Evolutionary conservation across 352 stramenopile genomes (phyloP).

Genomic region (Phytophthora multivora): DNA sequence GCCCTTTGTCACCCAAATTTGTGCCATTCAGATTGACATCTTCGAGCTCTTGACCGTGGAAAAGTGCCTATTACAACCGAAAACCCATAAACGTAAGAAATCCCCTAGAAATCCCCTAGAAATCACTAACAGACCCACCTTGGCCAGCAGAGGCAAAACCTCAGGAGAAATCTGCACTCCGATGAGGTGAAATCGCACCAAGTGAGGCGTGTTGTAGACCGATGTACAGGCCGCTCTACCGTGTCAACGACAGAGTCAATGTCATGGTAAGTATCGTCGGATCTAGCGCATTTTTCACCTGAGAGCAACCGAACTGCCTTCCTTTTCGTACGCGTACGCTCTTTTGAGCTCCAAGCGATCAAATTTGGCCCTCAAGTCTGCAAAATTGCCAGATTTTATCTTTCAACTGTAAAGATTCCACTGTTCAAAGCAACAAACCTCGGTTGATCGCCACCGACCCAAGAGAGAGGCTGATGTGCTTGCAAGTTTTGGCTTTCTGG

Average conservation of each 20-base stretch:
- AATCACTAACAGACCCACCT: constrained; percentile 20
- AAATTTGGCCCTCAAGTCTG: constrained; percentile 69
- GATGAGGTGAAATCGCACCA: constrained; percentile 44
- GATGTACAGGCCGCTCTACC: constrained; percentile 33
- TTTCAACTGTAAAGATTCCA: no score
- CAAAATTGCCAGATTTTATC: not conserved
- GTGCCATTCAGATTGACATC: constrained; percentile 28
- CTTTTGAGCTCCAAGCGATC: constrained; percentile 57
- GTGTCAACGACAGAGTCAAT: not conserved
- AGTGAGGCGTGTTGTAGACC: constrained; percentile 31
- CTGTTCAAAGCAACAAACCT: constrained; percentile 31
- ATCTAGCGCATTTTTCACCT: constrained; percentile 23
- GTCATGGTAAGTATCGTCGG: not conserved
- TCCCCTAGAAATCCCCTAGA: not conserved
- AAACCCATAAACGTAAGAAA: not conserved
- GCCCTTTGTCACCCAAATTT: constrained; percentile 27
- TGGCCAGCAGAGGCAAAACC: constrained; percentile 30
- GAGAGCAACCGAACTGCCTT: constrained; percentile 35
- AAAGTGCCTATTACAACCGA: constrained; percentile 27
- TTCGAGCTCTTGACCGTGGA: constrained; percentile 34
- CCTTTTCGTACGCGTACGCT: constrained; percentile 44
- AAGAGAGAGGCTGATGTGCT: constrained; percentile 54
- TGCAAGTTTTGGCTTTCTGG: constrained; percentile 31
- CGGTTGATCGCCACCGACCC: constrained; percentile 50
- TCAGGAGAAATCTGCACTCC: constrained; percentile 33